Conservation (phyloP, 768 basidiomycete genomes). For the Dacryopinax spathularia region DNA sequence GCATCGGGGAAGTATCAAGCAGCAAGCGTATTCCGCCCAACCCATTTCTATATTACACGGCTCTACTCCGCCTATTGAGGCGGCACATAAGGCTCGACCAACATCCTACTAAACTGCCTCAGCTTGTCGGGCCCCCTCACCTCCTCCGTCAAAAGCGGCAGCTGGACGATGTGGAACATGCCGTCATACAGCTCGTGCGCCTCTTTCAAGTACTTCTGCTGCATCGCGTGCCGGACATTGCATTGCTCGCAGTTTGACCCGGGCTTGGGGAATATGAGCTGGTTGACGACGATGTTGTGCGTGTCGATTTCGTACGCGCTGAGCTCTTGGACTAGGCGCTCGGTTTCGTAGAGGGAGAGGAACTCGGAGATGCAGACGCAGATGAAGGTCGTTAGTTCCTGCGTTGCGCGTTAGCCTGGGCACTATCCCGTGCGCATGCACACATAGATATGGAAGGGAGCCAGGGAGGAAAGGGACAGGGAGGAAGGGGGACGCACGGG, state of each 20-base stretch:
- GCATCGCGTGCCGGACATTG: conserved; percentile 87
- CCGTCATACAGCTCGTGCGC: conserved; percentile 96
- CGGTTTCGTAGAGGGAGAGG: conserved; percentile 94
- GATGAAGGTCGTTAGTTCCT: conserved; percentile 98
- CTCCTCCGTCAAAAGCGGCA: conserved; percentile 91
- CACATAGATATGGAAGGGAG: no score
- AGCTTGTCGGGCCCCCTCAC: conserved; percentile 91
- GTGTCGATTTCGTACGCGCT: conserved; percentile 93
- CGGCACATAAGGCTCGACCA: conserved; percentile 65
- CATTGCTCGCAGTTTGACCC: conserved; percentile 94
- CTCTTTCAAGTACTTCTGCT: conserved; percentile 92
- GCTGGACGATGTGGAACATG: conserved; percentile 91
- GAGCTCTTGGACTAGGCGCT: conserved; percentile 90
- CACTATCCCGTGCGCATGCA: background rate
- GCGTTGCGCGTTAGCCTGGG: background rate
- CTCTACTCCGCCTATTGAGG: conserved; percentile 15
- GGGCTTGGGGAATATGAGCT: conserved; percentile 84
- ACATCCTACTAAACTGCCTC: conserved; percentile 83
- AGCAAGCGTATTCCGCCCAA: background rate
- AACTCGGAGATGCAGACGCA: conserved; percentile 99
- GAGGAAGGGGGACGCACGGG: conserved; percentile 42
- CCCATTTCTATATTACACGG: background rate
- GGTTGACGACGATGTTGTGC: conserved; percentile 97
- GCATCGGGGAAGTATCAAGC: background rate
- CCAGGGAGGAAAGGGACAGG: background rate